These are phyloP conservation scores for Geosmithia putterillii DNA, from an alignment of 2,329 filamentous ascomycete species.

Conservation along the genomic window DNA sequence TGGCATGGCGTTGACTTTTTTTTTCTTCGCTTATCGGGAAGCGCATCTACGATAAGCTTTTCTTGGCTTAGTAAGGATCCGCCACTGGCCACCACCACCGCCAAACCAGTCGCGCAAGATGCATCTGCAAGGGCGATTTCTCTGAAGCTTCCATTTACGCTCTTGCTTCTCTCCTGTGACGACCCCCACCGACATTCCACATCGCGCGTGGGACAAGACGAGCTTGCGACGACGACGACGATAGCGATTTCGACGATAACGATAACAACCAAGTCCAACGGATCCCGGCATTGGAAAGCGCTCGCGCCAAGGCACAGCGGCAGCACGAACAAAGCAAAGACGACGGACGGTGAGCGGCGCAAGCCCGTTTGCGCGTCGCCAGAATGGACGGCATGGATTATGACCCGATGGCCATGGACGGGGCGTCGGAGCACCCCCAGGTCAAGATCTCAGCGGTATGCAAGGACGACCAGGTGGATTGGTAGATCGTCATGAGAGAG, in stretches of 20 bases:
- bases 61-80: not conserved
- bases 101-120: not conserved
- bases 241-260: not conserved
- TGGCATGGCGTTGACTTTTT: constrained; percentile 1
- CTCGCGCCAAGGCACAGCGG: not conserved
- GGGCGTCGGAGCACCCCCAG: constrained; percentile 41
- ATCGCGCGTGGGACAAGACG: not conserved
- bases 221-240: not conserved
- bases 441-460: constrained; percentile 50
- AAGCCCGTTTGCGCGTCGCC: constrained; percentile 6
- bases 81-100: not conserved
- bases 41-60: constrained; percentile 1
- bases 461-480: not conserved
- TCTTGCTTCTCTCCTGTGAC: too few relatives aligned
- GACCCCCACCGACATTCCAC: not conserved
- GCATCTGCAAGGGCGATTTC: constrained; percentile 1
- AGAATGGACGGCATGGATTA: constrained; percentile 42
- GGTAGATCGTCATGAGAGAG: not conserved
- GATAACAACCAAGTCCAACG: not conserved
- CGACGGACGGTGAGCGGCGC: constrained; percentile 1
- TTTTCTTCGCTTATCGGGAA: constrained; percentile 2
- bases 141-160: not conserved
- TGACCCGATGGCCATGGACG: constrained; percentile 47
- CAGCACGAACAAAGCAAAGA: not conserved
- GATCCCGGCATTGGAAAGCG: not conserved